Percentiles rank a stretch among this genome's conserved stretches.
These are phyloP conservation scores for Syzygium grande DNA, from an alignment of 345 rosid genomes.

Conservation along the genomic window DNA sequence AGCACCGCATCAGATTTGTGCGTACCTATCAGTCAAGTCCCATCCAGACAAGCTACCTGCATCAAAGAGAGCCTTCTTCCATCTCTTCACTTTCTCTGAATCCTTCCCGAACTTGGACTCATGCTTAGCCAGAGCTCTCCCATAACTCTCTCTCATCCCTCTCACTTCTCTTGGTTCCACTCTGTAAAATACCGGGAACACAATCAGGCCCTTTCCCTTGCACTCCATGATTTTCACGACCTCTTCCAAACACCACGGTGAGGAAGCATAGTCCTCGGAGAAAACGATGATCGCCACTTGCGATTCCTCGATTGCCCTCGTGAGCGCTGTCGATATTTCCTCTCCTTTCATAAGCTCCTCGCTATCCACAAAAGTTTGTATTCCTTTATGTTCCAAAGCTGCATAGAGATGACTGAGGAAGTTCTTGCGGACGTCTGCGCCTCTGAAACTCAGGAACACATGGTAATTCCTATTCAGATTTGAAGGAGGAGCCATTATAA, in stretches of 20 bases:
- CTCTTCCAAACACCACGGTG: neutral
- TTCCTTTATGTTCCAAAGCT: neutral
- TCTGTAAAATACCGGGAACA: neutral
- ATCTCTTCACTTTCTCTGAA: neutral
- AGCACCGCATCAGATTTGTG: neutral
- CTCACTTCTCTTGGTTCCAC: neutral
- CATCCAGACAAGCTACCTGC: neutral
- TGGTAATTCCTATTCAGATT: neutral
- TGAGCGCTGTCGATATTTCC: neutral
- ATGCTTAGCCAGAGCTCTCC: neutral
- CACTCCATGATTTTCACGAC: neutral
- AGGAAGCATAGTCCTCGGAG: neutral
- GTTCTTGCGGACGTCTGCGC: fast-evolving
- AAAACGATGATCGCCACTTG: neutral
- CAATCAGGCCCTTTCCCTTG: fast-evolving
- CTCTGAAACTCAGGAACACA: neutral
- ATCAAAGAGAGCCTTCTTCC: neutral
- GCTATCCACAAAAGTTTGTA: neutral
- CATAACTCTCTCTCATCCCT: neutral
- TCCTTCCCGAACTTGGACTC: neutral
- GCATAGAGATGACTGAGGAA: neutral
- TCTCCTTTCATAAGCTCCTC: neutral
- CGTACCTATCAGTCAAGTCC: neutral
- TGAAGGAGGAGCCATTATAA: too few species aligned
- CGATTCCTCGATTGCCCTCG: neutral